Evolutionary conservation across 768 basidiomycete species (phyloP).

Genomic region (Sistotremastrum suecicum): DNA sequence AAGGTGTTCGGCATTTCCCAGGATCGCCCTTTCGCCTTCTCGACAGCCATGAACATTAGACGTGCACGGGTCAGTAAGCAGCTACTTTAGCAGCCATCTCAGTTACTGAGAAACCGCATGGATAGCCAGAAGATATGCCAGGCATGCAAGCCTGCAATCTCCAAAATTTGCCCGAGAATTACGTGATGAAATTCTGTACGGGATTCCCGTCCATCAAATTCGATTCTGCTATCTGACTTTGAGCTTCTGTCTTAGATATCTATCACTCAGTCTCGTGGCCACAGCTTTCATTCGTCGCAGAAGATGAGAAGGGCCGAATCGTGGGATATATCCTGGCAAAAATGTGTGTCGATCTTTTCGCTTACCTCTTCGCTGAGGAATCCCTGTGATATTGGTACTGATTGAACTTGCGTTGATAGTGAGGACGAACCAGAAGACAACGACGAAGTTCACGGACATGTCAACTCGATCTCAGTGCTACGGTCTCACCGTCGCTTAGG

Average conservation of each 20-base stretch:
- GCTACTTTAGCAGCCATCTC: too few species aligned
- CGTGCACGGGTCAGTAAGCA: too few species aligned
- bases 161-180: constrained; percentile 88
- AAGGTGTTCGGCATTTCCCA: too few species aligned
- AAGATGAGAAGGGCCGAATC: constrained; percentile 76
- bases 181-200: constrained; percentile 68
- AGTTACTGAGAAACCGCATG: too few species aligned
- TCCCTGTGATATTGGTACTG: too few species aligned
- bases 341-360: constrained; percentile 41
- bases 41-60: too few species aligned
- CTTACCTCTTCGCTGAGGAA: constrained; percentile 1
- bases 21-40: too few species aligned
- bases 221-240: not conserved
- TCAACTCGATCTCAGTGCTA: constrained; percentile 92
- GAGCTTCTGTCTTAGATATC: constrained; percentile 38
- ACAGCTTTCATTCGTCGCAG: constrained; percentile 83
- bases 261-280: constrained; percentile 91
- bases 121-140: constrained; percentile 71
- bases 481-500: constrained; percentile 85
- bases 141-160: constrained; percentile 93
- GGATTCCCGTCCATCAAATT: constrained; percentile 1
- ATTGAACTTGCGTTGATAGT: constrained; percentile 24
- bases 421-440: constrained; percentile 49
- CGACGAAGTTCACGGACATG: constrained; percentile 69
- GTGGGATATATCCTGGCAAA: constrained; percentile 95